A percentile compares a stretch with the other conserved stretches of the same genome.
Evolutionary conservation across 441 rosid species (phyloP).

Genomic region (Euphorbia corollata): DNA sequence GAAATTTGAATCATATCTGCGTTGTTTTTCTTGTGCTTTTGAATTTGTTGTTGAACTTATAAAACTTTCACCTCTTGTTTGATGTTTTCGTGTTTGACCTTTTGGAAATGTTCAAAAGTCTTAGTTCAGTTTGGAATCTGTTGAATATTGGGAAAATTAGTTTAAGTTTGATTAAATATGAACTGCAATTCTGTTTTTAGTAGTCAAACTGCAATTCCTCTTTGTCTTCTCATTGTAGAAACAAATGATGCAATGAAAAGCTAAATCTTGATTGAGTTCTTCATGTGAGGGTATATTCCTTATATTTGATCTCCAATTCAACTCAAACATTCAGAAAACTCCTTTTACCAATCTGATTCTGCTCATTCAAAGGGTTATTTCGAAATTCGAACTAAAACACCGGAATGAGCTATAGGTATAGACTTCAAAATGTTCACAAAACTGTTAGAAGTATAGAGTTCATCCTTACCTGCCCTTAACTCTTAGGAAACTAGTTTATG

Average conservation of each 20-base stretch:
- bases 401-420: neutral
- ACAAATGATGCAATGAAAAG: conserved; percentile 19
- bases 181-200: conserved; percentile 15
- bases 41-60: conserved; percentile 21
- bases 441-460: conserved; percentile 4
- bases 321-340: neutral
- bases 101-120: conserved; percentile 19
- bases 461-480: conserved; percentile 1
- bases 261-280: conserved; percentile 14
- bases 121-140: conserved; percentile 23
- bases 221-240: conserved; percentile 10
- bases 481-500: neutral
- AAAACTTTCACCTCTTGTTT: conserved; percentile 13
- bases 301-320: neutral
- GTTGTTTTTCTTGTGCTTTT: conserved; percentile 17
- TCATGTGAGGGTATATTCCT: conserved; percentile 1
- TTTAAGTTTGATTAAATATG: conserved; percentile 17
- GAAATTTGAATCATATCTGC: conserved; percentile 21
- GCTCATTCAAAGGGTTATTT: neutral
- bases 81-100: conserved; percentile 25
- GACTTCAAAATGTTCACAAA: conserved; percentile 1
- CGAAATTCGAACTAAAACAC: neutral
- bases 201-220: conserved; percentile 22
- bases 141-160: conserved; percentile 23
- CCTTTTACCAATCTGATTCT: conserved; percentile 16